Conservation (phyloP, 2,329 filamentous ascomycete genomes). For the Colletotrichum gloeosporioides region DNA sequence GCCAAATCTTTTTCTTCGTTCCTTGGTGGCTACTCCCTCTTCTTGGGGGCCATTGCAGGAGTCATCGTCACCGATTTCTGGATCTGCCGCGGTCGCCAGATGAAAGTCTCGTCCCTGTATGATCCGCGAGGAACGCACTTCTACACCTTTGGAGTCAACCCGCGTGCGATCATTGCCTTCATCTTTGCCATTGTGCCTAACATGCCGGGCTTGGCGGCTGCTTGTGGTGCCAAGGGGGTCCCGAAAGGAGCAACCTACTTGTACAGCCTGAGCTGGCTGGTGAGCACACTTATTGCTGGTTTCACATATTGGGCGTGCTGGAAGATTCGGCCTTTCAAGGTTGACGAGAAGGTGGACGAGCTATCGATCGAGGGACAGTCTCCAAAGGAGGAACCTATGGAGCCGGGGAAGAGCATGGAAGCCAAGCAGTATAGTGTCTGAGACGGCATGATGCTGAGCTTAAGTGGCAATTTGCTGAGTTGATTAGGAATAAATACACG, state of each 20-base stretch:
- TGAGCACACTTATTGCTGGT: conserved; percentile 18
- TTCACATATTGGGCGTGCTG: conserved; percentile 17
- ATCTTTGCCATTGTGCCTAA: conserved; percentile 32
- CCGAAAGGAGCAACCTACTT: conserved; percentile 19
- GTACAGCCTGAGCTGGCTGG: conserved; percentile 28
- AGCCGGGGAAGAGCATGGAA: neutral
- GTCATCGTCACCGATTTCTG: conserved; percentile 43
- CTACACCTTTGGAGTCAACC: conserved; percentile 34
- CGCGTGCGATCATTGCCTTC: conserved; percentile 34
- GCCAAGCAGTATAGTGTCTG: neutral
- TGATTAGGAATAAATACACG: fast-evolving
- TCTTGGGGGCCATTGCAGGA: conserved; percentile 41
- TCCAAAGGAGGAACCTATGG: neutral
- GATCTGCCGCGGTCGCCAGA: conserved; percentile 37
- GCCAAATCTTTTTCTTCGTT: conserved; percentile 28
- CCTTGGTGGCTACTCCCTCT: conserved; percentile 39
- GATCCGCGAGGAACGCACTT: conserved; percentile 48
- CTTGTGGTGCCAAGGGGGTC: conserved; percentile 24
- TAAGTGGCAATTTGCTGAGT: fast-evolving
- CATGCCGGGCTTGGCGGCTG: conserved; percentile 26
- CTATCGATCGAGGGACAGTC: neutral
- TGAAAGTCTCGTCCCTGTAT: conserved; percentile 42
- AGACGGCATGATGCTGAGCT: fast-evolving
- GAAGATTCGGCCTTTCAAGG: neutral
- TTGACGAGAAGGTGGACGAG: neutral